Evolutionary conservation across 1,284 basidiomycete species (phyloP), one percentile per base, ranked within the genome.

Genomic region (Heterobasidion annosum): DNA sequence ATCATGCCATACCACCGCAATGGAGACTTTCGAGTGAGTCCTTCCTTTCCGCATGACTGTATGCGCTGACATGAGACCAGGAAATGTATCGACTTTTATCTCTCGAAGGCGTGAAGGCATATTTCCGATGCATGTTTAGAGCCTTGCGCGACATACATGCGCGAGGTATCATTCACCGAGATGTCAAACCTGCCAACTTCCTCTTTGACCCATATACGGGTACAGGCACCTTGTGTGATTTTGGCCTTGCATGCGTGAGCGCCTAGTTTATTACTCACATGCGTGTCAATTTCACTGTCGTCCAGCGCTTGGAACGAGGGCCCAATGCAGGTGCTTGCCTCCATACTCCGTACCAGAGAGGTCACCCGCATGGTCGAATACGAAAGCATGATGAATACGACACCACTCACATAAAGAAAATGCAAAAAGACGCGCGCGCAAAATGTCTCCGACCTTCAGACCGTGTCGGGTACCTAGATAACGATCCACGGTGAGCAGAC

Each of bases 171-270:
- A 91, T 99, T 51, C 96, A 99, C 70, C 91, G 96, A 40, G 96
- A 99, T 69, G 92, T 99, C 64, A 99, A 99, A 67, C 97, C 96
- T 15, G 96, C 96, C 58, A 99, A 99, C 70, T 99, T 99, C 66
- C 78, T 99, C 35, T 99, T 91, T 68, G 92, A 99, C 68, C 87
- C 92, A 34, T 80, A 79, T 47, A 88, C 85, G 3, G 88, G 89
- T 1, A 74, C 85, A 6, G 96, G 97, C 9, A 91, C 91, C 0
- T 73, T 99, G 8, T 96, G 93, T 61, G 96, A 99, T 69, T 98
- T 98, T 70, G 96, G 96, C 19, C 78, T 99, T 2, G 94, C 94
- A 8, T 92, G 91, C 64, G 91, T 93, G 68, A 63, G 87, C 56
- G 50, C 42, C 8, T 43, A 54, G 12, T 45, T 33, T 42, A 46